Percentiles rank a stretch among this genome's conserved stretches.
Conservation (phyloP, 1,139 yeast species). For the Yueomyces sp. region DNA sequence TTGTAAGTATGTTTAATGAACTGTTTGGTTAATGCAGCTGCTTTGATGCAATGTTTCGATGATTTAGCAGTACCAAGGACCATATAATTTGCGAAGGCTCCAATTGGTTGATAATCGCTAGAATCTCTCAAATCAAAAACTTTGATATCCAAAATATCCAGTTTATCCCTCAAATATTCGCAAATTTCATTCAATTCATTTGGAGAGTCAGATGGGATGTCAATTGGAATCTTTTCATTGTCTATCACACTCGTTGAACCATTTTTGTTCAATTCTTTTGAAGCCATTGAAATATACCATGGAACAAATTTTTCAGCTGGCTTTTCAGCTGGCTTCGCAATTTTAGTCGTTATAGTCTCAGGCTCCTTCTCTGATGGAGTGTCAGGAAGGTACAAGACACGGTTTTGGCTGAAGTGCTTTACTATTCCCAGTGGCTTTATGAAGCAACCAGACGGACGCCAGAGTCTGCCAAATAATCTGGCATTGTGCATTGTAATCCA, state of each 20-base stretch:
- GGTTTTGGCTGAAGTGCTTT: no score
- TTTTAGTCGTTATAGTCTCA: not conserved
- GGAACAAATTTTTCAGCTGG: conserved; percentile 6
- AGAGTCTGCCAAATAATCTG: no score
- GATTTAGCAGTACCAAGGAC: conserved; percentile 71
- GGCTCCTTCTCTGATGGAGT: no score
- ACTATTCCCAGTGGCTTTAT: no score
- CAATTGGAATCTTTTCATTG: conserved; percentile 4
- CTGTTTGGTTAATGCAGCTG: conserved; percentile 49
- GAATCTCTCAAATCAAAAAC: conserved; percentile 44
- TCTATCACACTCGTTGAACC: not conserved
- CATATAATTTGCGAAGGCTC: conserved; percentile 35
- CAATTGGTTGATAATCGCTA: conserved; percentile 19
- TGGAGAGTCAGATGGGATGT: conserved; percentile 48
- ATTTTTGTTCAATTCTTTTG: conserved; percentile 6
- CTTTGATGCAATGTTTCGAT: conserved; percentile 57
- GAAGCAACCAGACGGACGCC: no score
- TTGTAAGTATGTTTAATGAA: conserved; percentile 33
- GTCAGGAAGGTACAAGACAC: no score
- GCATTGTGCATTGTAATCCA: no score
- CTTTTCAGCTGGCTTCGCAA: not conserved
- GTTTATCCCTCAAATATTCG: conserved; percentile 37
- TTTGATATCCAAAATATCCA: conserved; percentile 52
- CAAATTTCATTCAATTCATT: conserved; percentile 33
- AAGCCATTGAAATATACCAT: conserved; percentile 19